phyloP scores from a whole-genome alignment of 73 alveolate genomes.

The Paramecium sonneborni region DNA sequence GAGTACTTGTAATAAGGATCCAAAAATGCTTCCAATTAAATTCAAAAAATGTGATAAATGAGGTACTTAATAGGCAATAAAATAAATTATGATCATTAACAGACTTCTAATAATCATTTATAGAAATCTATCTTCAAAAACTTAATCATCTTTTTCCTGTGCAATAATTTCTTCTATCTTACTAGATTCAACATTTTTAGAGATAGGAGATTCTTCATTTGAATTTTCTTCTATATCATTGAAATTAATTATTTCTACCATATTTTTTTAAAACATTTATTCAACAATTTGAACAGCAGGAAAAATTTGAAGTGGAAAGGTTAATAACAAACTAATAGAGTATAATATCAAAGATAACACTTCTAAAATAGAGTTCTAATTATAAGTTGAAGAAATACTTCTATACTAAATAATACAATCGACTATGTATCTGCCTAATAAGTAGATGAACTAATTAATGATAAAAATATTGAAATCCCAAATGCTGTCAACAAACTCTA shows the following conservation, averaged over 20 bases:
- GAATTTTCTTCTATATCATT: background rate
- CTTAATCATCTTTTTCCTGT: background rate
- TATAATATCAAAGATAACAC: background rate
- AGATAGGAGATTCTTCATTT: background rate
- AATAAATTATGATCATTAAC: background rate
- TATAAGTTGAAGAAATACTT: background rate
- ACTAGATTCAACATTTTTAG: background rate
- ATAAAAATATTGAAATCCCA: background rate
- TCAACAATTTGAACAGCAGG: slow-evolving; percentile 20
- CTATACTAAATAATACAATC: background rate
- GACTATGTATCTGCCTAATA: background rate
- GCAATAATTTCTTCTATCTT: background rate
- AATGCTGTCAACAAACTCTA: background rate
- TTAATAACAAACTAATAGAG: background rate
- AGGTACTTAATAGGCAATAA: slow-evolving; percentile 21
- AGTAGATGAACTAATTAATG: background rate
- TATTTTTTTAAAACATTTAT: background rate
- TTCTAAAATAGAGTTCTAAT: background rate
- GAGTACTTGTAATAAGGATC: background rate
- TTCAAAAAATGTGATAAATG: slow-evolving; percentile 2
- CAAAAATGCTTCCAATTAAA: slow-evolving; percentile 25
- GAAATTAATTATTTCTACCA: background rate
- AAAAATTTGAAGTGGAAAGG: background rate
- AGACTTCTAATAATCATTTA: background rate
- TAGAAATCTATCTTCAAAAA: background rate